Conservation (phyloP, 495 filamentous ascomycete species). For the Penicillium fimorum region DNA sequence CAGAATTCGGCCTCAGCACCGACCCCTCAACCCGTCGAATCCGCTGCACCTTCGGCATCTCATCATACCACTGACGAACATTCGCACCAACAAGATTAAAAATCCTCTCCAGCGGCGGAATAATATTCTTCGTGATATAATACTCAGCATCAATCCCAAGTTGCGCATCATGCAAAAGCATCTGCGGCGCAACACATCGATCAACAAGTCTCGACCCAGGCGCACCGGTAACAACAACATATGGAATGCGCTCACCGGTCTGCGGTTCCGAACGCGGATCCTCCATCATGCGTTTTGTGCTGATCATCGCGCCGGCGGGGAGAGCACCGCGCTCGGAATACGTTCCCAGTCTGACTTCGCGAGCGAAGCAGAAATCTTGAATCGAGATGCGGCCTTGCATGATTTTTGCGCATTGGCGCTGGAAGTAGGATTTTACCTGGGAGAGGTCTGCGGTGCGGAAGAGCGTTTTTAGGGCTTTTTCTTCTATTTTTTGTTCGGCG, state of each 20-base stretch:
- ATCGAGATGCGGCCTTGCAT: constrained; percentile 85
- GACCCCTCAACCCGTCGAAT: constrained; percentile 55
- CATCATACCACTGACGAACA: constrained; percentile 88
- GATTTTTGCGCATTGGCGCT: constrained; percentile 86
- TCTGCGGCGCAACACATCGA: constrained; percentile 84
- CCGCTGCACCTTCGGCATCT: constrained; percentile 88
- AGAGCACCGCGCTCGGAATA: constrained; percentile 78
- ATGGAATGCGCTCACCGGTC: constrained; percentile 92
- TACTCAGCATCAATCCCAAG: constrained; percentile 93
- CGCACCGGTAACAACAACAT: constrained; percentile 85
- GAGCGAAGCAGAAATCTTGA: constrained; percentile 93
- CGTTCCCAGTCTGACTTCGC: constrained; percentile 84
- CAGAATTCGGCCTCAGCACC: not conserved
- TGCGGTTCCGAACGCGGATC: constrained; percentile 88
- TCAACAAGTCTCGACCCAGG: constrained; percentile 85
- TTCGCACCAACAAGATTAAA: constrained; percentile 97
- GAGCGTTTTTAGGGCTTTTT: constrained; percentile 84
- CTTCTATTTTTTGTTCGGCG: constrained; percentile 95
- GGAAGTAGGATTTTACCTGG: constrained; percentile 88
- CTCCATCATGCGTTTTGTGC: constrained; percentile 76
- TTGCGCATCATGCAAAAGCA: constrained; percentile 70
- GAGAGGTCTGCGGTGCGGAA: constrained; percentile 89
- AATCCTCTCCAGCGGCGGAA: constrained; percentile 92
- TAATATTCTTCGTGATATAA: constrained; percentile 93
- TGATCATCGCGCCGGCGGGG: constrained; percentile 85